Evolutionary conservation across 495 filamentous ascomycete species (phyloP).

Genomic region (Penicillium samsonianum): DNA sequence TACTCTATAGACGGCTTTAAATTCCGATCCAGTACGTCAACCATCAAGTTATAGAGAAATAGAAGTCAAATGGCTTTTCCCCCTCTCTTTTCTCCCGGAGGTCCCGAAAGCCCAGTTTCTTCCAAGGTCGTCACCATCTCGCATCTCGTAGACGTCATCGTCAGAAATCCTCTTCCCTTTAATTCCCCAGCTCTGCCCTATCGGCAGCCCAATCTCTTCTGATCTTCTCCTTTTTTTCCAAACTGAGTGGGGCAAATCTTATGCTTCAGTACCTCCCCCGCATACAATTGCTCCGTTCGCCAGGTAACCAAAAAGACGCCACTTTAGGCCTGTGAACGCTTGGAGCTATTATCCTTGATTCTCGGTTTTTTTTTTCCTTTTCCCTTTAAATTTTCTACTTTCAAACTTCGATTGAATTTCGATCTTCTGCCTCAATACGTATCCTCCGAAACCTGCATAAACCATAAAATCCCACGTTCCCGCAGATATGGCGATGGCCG

Average conservation of each 20-base stretch:
- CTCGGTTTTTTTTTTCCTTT: conserved; percentile 4
- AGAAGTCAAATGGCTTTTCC: background rate
- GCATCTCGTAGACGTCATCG: conserved; percentile 15
- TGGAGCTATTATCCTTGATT: conserved; percentile 15
- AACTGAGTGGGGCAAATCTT: conserved; percentile 21
- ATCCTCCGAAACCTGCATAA: conserved; percentile 9
- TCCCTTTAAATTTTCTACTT: background rate
- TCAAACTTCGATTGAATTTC: too few relatives aligned
- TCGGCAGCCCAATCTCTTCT: conserved; percentile 8
- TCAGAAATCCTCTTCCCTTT: background rate
- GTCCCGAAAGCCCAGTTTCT: conserved; percentile 4
- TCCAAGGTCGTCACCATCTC: conserved; percentile 3
- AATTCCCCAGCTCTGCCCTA: conserved; percentile 5
- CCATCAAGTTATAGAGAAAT: background rate
- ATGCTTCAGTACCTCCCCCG: conserved; percentile 19
- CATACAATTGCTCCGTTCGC: conserved; percentile 28
- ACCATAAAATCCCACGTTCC: conserved; percentile 21
- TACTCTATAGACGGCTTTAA: background rate
- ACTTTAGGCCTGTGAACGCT: conserved; percentile 3
- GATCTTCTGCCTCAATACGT: conserved; percentile 8
- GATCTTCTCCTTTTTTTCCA: conserved; percentile 7
- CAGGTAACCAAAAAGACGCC: conserved; percentile 29
- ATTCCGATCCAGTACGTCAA: conserved; percentile 15
- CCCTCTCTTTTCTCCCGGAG: conserved; percentile 8
- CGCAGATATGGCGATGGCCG: conserved; percentile 43